Evolutionary conservation across 1,139 yeast genomes (phyloP).

Genomic region (Spencermartinsiella ligniputridi): DNA sequence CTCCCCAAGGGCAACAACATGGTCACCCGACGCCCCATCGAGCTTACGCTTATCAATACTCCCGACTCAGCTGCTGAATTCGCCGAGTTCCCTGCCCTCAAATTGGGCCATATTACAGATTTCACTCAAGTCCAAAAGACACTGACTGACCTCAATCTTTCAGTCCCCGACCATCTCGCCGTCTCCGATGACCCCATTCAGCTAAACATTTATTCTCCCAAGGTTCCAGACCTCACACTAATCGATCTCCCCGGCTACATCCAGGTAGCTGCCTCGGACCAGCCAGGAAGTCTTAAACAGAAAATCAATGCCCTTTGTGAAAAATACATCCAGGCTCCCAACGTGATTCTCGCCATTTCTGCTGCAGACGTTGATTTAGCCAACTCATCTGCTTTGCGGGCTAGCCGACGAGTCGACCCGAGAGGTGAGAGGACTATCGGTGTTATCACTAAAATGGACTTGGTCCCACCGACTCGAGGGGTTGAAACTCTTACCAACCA

Average conservation of each 20-base stretch:
- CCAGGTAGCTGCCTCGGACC: conserved; percentile 95
- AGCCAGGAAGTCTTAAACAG: conserved; percentile 76
- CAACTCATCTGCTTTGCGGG: conserved; percentile 88
- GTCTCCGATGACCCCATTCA: conserved; percentile 90
- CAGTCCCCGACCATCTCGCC: conserved; percentile 82
- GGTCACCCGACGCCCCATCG: conserved; percentile 96
- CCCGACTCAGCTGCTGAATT: conserved; percentile 78
- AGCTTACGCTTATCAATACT: conserved; percentile 82
- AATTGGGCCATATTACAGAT: conserved; percentile 75
- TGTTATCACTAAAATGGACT: conserved; percentile 87
- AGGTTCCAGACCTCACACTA: conserved; percentile 87
- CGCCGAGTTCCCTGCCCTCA: conserved; percentile 92
- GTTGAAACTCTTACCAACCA: conserved; percentile 63
- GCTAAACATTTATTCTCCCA: conserved; percentile 82
- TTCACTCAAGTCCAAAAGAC: conserved; percentile 84
- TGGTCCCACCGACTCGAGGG: conserved; percentile 76
- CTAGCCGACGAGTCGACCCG: conserved; percentile 91
- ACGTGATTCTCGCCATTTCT: conserved; percentile 89
- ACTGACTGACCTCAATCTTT: conserved; percentile 80
- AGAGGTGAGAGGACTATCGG: conserved; percentile 94
- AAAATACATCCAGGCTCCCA: conserved; percentile 82
- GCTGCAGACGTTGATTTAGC: conserved; percentile 99
- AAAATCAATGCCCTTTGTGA: conserved; percentile 79
- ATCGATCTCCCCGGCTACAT: conserved; percentile 98
- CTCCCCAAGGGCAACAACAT: conserved; percentile 91